phyloP scores from a whole-genome alignment of 2,329 filamentous ascomycete species.

The Apiospora rasikravindrae region DNA sequence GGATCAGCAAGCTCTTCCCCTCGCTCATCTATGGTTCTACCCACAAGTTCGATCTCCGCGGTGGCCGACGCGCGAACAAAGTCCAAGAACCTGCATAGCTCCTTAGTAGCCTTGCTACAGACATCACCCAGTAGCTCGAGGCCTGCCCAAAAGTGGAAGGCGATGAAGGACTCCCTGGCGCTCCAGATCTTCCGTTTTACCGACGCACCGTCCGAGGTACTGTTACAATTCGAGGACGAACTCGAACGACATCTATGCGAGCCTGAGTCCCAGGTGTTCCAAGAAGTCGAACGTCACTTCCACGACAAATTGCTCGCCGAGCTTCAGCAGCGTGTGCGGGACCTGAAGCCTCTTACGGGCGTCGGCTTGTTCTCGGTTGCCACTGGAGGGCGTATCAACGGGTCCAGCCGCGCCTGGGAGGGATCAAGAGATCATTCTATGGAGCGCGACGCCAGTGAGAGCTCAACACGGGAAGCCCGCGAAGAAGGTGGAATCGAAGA shows the following conservation, averaged over 20 bases:
- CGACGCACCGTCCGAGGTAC: slow-evolving; percentile 53
- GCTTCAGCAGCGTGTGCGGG: slow-evolving; percentile 54
- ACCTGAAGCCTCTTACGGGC: slow-evolving; percentile 58
- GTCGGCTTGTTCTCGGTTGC: slow-evolving; percentile 61
- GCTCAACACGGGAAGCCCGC: slow-evolving; percentile 43
- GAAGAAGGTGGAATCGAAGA: slow-evolving; percentile 65
- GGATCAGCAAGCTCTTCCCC: slow-evolving; percentile 58
- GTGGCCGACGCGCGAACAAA: slow-evolving; percentile 45
- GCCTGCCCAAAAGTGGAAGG: slow-evolving; percentile 56
- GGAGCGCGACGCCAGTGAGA: slow-evolving; percentile 22
- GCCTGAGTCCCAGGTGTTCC: slow-evolving; percentile 50
- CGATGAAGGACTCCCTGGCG: slow-evolving; percentile 58
- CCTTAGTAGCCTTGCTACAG: slow-evolving; percentile 60
- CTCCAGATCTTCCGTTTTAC: slow-evolving; percentile 65
- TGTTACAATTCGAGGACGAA: slow-evolving; percentile 55
- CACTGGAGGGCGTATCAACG: slow-evolving; percentile 54
- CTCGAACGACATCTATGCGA: slow-evolving; percentile 52
- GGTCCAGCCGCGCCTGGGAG: slow-evolving; percentile 43
- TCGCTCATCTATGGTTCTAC: slow-evolving; percentile 50
- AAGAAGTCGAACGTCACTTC: slow-evolving; percentile 55
- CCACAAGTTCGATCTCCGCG: slow-evolving; percentile 44
- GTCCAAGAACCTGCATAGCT: slow-evolving; percentile 55
- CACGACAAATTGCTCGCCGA: slow-evolving; percentile 54
- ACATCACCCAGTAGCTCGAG: slow-evolving; percentile 49
- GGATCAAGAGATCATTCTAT: slow-evolving; percentile 32